Base-by-base conservation (phyloP, 176 grass and related monocot species). In the Rhynchospora breviuscula region DNA sequence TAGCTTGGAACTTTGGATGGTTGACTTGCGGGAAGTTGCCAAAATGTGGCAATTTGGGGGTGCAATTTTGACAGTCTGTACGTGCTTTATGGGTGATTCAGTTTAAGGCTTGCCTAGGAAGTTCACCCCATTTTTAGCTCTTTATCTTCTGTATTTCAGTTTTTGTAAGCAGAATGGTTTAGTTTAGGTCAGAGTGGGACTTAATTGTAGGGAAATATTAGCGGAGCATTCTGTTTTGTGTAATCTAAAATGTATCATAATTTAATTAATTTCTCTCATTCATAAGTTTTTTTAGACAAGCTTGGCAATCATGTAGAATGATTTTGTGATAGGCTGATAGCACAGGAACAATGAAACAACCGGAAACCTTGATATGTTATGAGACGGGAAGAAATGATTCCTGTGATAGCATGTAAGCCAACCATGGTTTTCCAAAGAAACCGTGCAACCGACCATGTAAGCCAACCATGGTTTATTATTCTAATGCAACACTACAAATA, bases 201-300 rank as follows among this genome's bases (percentile, higher is more conserved):
- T 48, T 67, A 22, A 69, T 68, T 69, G 66, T 69, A 68, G 56
- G 14, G 35, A 48, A 71, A 54, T 74, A 51, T 76, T 76, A 52
- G 22, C 10, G 7, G 72, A 17, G 51, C 72, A 76, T 76, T 76
- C 11, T 29, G 22, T 62, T 23, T 40, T 62, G 9, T 62, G 59
- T 62, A 53, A 3, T 53, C 11, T 76, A 52, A 76, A 54, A 31
- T 26, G 48, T 17, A 77, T 77, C 21, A 77, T 56, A 56, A 56
- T n/a, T 77, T 54, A 23, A 17, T 54, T 29, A 29, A 29, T 76
- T 21, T 72, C 72, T 54, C 71, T 76, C 72, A 12, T 18, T 48
- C 17, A 25, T 10, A 6, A 52, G 45, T 40, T 40, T 40, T 40
- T 40, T 40, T 40, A 40, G 35, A 40, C 33, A 40, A 40, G 35